phyloP scores from a whole-genome alignment of 1,284 basidiomycete genomes.

The Phylloporus sp. region DNA sequence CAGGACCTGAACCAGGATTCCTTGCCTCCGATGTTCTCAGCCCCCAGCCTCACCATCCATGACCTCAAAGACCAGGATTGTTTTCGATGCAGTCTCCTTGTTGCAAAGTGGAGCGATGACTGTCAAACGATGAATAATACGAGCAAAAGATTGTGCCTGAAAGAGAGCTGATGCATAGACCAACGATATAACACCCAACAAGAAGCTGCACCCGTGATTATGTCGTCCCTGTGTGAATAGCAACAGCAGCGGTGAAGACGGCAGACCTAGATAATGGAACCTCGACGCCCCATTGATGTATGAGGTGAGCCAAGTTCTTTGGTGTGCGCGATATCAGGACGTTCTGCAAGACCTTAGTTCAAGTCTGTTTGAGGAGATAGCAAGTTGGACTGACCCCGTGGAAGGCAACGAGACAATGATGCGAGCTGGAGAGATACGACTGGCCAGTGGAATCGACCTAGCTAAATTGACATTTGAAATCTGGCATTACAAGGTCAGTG shows the following conservation, averaged over 20 bases:
- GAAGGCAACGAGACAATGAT: constrained; percentile 84
- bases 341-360: constrained; percentile 48
- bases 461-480: constrained; percentile 77
- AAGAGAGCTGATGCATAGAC: constrained; percentile 80
- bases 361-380: neutral
- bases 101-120: too few relatives aligned
- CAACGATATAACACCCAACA: constrained; percentile 74
- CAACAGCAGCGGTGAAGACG: constrained; percentile 41
- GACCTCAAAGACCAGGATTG: constrained; percentile 23
- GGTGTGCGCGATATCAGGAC: constrained; percentile 56
- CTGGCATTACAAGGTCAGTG: constrained; percentile 83
- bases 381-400: constrained; percentile 60
- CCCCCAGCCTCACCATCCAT: constrained; percentile 75
- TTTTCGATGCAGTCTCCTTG: too few relatives aligned
- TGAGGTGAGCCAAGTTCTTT: constrained; percentile 13
- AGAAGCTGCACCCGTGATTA: too few relatives aligned
- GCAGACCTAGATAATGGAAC: constrained; percentile 55
- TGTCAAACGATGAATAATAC: too few relatives aligned
- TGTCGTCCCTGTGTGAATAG: too few relatives aligned
- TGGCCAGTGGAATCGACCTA: constrained; percentile 57
- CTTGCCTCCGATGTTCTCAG: constrained; percentile 80
- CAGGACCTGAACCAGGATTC: constrained; percentile 79
- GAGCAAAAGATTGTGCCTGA: constrained; percentile 64
- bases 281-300: constrained; percentile 65
- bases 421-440: constrained; percentile 60